Percentiles rank a stretch among this genome's conserved stretches.
phyloP scores from a whole-genome alignment of 2,329 filamentous ascomycete genomes.

The Taxawa tesnikishii region DNA sequence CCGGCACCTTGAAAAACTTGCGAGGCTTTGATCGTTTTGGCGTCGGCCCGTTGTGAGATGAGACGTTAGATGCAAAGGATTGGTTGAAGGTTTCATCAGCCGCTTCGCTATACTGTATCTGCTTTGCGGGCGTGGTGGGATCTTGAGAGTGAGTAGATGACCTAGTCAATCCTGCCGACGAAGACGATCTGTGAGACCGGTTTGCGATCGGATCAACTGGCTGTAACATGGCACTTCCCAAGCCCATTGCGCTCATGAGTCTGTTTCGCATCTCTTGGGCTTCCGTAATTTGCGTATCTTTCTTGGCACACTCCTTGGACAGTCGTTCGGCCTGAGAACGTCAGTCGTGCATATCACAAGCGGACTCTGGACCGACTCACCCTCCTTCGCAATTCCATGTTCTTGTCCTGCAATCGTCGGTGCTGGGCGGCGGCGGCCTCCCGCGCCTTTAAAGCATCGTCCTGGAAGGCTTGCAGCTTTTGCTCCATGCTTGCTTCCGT shows the following conservation, averaged over 20 bases:
- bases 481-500: constrained; percentile 6
- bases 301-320: constrained; percentile 18
- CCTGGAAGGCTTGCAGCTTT: constrained; percentile 6
- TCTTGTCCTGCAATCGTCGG: constrained; percentile 8
- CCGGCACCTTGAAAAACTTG: constrained; percentile 18
- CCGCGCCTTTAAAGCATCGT: constrained; percentile 11
- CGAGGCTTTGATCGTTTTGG: constrained; percentile 29
- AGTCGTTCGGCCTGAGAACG: constrained; percentile 15
- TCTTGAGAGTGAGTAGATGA: constrained; percentile 1
- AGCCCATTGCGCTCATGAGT: constrained; percentile 24
- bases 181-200: constrained; percentile 7
- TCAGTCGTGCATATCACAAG: neutral
- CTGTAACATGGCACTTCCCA: constrained; percentile 8
- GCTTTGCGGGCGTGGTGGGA: constrained; percentile 4
- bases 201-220: constrained; percentile 2
- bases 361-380: neutral
- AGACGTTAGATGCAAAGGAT: constrained; percentile 16
- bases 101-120: neutral
- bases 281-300: constrained; percentile 23
- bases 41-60: constrained; percentile 21
- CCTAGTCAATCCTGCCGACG: constrained; percentile 5
- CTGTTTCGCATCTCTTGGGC: constrained; percentile 24
- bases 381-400: constrained; percentile 11
- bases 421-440: constrained; percentile 7
- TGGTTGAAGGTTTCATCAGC: constrained; percentile 8